Base-by-base conservation (phyloP, 495 filamentous ascomycete species). In the Achaetomiella virescens region DNA sequence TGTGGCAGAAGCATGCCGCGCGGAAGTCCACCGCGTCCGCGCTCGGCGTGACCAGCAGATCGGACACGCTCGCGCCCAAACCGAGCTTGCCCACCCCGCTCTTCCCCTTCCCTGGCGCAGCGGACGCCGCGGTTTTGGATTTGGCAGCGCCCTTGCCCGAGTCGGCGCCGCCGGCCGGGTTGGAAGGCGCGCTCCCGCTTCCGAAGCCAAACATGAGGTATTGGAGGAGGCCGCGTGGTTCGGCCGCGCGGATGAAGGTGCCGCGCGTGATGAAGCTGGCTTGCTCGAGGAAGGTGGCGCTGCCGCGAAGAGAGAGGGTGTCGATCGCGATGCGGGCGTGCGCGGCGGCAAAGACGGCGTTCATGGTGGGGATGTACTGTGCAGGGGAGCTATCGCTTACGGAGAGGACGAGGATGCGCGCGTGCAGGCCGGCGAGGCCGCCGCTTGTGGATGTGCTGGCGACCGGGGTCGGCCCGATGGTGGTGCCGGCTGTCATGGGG, bases 311-410 rank as follows among this genome's bases (percentile, higher is more conserved):
- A 54, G 95, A 86, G 54, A 90, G 81, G 29, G 96, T 88, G 68
- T 97, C 92, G 67, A 98, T 88, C 14, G 93, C 88, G 57, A 97
- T 89, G 58, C 78, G 78, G 48, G 89, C 75, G 50, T 91, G 85
- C 61, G 89, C 90, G 56, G 91, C 91, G 10, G 93, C 95, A 71
- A 98, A 98, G 38, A 97, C 95, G 60, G 84, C 80, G 74, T 97
- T 98, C 91, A 97, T 98, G 45, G 96, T 87, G 2, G 92, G 88
- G 53, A 97, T 97, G 73, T 98, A 98, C 68, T 97, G 91, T 29
- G 86, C 81, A 0, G 92, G 85, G 5, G 90, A 79, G 71, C 89
- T 87, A 57, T 87, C 86, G 22, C 88, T 90, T 29, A 91, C 89
- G 45, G 85, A 90, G 37, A 95, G 72, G 11, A 90, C 82, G 49